Evolutionary conservation across 768 basidiomycete species (phyloP), one percentile per base, ranked within the genome.

Genomic region (Trametes cinnabarina): DNA sequence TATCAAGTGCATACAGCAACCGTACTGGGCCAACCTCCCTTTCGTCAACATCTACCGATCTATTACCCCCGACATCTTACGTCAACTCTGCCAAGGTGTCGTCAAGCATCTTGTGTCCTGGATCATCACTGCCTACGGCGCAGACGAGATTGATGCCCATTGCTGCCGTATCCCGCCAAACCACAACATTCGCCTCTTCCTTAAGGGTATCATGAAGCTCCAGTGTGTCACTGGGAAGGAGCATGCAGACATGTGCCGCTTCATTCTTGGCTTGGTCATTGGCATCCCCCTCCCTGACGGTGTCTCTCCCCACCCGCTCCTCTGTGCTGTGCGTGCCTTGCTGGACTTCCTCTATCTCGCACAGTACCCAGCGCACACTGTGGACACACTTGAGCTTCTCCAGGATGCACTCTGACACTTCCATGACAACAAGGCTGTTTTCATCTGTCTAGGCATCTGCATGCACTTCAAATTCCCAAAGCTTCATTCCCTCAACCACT

Each of bases 61-160:
- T 1, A 68, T 71, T 41, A 67, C 66, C 10, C 65, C 70, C 3
- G 70, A 72, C 42, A 57, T 71, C 28, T 63, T 72, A 2, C 71
- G 71, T 47, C 71, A 72, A 32, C 47, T 72, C 0, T 61, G 62
- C 25, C 70, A 72, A 53, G 69, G 71, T 9, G 47, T 72, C 11
- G 25, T 71, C 54, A 71, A 71, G 46, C 65, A 71, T 49, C 39
- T 70, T 0, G 26, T 71, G 22, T 8, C 56, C 3, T 71, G 71
- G 71, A 8, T 69, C 14, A 20, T 46, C 19, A 11, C 37, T 6
- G 63, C 60, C 9, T 65, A 53, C 22, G 56, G 60, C 0, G 10
- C 34, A 0, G 50, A 35, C 0, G 66, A 65, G 41, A 40, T 69
- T 12, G 63, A 71, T 40, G 57, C 58, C 8, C 62, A 65, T 0